These are phyloP conservation scores for Calonectria pseudoturangicola DNA, from an alignment of 2,329 filamentous ascomycete genomes.

Conservation along the genomic window DNA sequence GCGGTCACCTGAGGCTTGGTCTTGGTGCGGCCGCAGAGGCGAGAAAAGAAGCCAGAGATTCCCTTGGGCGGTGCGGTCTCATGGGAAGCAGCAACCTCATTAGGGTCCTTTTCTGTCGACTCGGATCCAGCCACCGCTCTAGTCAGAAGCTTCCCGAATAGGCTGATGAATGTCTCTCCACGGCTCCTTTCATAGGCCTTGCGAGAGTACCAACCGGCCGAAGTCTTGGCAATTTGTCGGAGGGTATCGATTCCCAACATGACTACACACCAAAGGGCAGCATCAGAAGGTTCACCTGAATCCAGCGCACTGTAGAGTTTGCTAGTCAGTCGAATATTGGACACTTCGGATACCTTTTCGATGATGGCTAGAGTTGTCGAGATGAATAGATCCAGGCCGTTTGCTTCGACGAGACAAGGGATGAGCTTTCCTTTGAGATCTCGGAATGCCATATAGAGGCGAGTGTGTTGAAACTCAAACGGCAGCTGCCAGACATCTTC, in stretches of 20 bases:
- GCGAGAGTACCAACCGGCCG: conserved; percentile 84
- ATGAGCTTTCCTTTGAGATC: conserved; percentile 84
- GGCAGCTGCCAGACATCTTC: conserved; percentile 88
- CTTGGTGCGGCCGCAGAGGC: conserved; percentile 48
- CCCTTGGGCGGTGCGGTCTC: conserved; percentile 10
- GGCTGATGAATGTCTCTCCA: conserved; percentile 75
- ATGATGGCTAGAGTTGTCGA: conserved; percentile 78
- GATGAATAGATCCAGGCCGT: conserved; percentile 85
- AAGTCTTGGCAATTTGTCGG: conserved; percentile 61
- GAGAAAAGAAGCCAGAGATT: conserved; percentile 43
- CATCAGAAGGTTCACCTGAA: conserved; percentile 53
- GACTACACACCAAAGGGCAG: conserved; percentile 61
- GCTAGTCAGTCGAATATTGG: conserved; percentile 62
- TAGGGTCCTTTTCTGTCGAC: conserved; percentile 59
- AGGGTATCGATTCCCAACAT: conserved; percentile 59
- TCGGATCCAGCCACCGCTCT: conserved; percentile 63
- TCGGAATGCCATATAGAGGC: conserved; percentile 84
- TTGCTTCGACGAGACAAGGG: conserved; percentile 81
- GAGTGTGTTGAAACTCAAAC: conserved; percentile 87
- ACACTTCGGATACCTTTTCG: conserved; percentile 61
- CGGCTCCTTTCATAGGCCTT: conserved; percentile 88
- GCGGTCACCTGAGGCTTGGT: conserved; percentile 19
- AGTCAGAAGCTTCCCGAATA: conserved; percentile 62
- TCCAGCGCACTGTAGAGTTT: conserved; percentile 61
- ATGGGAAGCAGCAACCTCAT: neutral